Evolutionary conservation across 2,329 filamentous ascomycete species (phyloP), one percentile per base, ranked within the genome.

Genomic region (Calonectria multiphialidica): DNA sequence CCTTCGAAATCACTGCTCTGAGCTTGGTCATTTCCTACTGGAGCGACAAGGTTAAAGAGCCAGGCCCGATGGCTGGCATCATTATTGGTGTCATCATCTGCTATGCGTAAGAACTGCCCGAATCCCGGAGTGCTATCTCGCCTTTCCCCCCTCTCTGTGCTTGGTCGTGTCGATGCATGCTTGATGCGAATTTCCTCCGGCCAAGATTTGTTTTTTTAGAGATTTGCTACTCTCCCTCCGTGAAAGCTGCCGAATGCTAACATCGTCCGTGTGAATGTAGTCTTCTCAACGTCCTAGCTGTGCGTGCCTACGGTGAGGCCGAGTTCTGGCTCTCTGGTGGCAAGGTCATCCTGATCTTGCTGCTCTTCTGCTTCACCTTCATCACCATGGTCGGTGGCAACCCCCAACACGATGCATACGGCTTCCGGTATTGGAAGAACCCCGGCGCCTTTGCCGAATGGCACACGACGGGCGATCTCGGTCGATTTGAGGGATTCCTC

Each of bases 321-420:
- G 94, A 96, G 79, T 96, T 96, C 78, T 92, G 89, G 88, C 84
- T 92, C 3, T 88, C 89, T 2, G 84, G 83, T 45, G 91, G 91
- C 74, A 94, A 94, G 81, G 87, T 94, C 40, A 81, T 94, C 25
- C 86, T 94, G 57, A 93, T 93, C 76, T 85, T 92, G 72, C 90
- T 91, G 15, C 86, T 94, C 66, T 92, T 95, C 81, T 84, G 87
- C 78, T 95, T 93, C 83, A 95, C 94, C n/a, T 93, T 96, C 79
- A 88, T 96, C 76, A 92, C 91, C 61, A 95, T 95, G 92, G 86
- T 95, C 9, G 94, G 94, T 42, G 94, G 93, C 35, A 96, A 96
- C 76, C 94, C 94, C 0, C 80, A 91, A 7, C 85, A 90, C 59
- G 92, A 94, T 77, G 86, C 90, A 2, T 94, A 91, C 78, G 93